Evolutionary conservation across 2,329 filamentous ascomycete species (phyloP).

Genomic region (Orbilia ellipsospora): DNA sequence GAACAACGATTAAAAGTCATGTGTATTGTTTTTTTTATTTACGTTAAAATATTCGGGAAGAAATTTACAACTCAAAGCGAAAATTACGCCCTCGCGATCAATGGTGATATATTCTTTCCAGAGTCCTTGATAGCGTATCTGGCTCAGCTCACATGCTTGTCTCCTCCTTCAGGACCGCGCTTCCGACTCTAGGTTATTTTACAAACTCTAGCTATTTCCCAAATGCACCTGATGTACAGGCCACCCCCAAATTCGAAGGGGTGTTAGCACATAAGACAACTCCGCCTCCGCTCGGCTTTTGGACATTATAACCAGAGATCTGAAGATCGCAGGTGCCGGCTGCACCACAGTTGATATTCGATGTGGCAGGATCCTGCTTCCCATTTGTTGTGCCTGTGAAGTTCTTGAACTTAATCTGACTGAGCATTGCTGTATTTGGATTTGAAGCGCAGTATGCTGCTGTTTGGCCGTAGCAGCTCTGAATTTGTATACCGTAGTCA

Average conservation of each 20-base stretch:
- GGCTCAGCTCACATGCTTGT: not conserved
- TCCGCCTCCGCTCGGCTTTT: constrained; percentile 61
- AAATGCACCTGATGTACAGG: constrained; percentile 61
- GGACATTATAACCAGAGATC: constrained; percentile 61
- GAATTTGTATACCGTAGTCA: constrained; percentile 66
- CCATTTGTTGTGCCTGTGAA: constrained; percentile 63
- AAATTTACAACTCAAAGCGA: not conserved
- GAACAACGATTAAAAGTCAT: too few relatives aligned
- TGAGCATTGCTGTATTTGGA: constrained; percentile 61
- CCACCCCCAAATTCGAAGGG: constrained; percentile 60
- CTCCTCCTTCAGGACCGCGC: not conserved
- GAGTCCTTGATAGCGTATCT: not conserved
- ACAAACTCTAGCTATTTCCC: constrained; percentile 44
- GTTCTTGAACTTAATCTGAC: constrained; percentile 61
- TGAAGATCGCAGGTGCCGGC: constrained; percentile 62
- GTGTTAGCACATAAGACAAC: constrained; percentile 62
- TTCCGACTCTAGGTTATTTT: not conserved
- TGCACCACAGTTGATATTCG: constrained; percentile 63
- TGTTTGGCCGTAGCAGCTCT: constrained; percentile 64
- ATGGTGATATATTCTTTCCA: not conserved
- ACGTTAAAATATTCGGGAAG: too few relatives aligned
- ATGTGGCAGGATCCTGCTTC: constrained; percentile 61
- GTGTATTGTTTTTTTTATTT: too few relatives aligned
- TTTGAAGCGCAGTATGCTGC: constrained; percentile 61
- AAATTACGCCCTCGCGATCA: not conserved